Evolutionary conservation across 2,329 filamentous ascomycete species (phyloP), one percentile per base, ranked within the genome.

Genomic region (Xylariaceae sp.): DNA sequence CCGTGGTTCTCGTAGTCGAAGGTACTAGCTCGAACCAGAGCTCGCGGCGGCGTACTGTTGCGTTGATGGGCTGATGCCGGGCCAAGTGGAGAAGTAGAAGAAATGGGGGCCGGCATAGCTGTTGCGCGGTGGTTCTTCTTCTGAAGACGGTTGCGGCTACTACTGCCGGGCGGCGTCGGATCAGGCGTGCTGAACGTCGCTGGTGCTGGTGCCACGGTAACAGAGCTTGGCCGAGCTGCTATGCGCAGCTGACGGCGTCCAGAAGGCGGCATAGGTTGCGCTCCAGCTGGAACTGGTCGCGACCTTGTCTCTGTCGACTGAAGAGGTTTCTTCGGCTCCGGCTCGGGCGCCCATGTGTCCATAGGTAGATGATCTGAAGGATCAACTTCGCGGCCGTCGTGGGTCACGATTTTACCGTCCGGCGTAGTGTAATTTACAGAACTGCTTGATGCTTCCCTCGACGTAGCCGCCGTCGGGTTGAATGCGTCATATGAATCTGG

Each of bases 291-390:
- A 2, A 75, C 68, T 6, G 75, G 72, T 31, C 80, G 71, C 6
- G 72, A 65, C 11, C 73, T 63, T 19, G 47, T 61, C 48, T 65
- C 61, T 11, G 47, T 22, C 17, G 52, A 35, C 33, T 56, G 53
- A 7, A 42, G 42, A 7, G 59, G 58, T n/a, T 71, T 72, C 62
- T 84, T 86, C 18, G 78, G 76, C 58, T 88, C 85, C 0, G 87
- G 87, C 60, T 90, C 87, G 0, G 87, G 86, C 1, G 87, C 87
- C 86, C 86, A 90, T 1, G 82, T 82, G 48, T 88, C 83, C 64
- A 89, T 80, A 0, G 88, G 88, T 12, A 91, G 74, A 62, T 91
- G 87, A 66, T 92, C 88, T 0, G 86, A 89, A 1, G 88, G 88
- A 62, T 92, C 88, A 48, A 92, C 79, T 60, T 90, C 85, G 48